Evolutionary conservation across 129 eudicot species (phyloP).

Genomic region (Chrysanthemum makinoi): DNA sequence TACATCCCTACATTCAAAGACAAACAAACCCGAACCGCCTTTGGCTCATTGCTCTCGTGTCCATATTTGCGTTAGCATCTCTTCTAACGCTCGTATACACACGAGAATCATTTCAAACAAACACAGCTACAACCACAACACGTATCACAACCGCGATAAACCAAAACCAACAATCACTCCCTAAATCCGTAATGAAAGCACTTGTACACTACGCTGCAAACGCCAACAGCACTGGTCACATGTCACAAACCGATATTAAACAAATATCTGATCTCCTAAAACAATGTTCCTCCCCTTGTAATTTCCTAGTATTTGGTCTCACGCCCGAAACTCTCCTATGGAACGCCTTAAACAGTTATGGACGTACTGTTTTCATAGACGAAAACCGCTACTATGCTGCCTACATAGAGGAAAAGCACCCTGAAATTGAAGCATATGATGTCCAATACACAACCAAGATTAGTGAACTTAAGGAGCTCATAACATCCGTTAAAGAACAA

Average conservation of each 20-base stretch:
- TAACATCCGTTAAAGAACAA: conserved; percentile 57
- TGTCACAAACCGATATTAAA: conserved; percentile 67
- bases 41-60: conserved; percentile 72
- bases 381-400: conserved; percentile 94
- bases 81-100: conserved; percentile 78
- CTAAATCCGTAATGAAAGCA: conserved; percentile 60
- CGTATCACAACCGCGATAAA: conserved; percentile 20
- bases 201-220: conserved; percentile 82
- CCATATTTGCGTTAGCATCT: conserved; percentile 63
- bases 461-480: conserved; percentile 59
- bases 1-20: conserved; percentile 93
- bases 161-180: conserved; percentile 38
- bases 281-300: conserved; percentile 77
- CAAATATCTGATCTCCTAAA: conserved; percentile 63
- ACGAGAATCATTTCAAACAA: conserved; percentile 60
- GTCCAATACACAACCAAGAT: conserved; percentile 89
- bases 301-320: conserved; percentile 81
- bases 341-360: conserved; percentile 66
- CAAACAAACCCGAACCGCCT: conserved; percentile 77
- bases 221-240: conserved; percentile 62
- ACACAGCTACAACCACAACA: conserved; percentile 30
- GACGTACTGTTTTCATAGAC: conserved; percentile 91
- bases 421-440: conserved; percentile 84
- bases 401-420: conserved; percentile 75
- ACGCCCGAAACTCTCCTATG: conserved; percentile 86